Evolutionary conservation across 2,329 filamentous ascomycete genomes (phyloP).

Genomic region (Raffaelea deltoideospora): DNA sequence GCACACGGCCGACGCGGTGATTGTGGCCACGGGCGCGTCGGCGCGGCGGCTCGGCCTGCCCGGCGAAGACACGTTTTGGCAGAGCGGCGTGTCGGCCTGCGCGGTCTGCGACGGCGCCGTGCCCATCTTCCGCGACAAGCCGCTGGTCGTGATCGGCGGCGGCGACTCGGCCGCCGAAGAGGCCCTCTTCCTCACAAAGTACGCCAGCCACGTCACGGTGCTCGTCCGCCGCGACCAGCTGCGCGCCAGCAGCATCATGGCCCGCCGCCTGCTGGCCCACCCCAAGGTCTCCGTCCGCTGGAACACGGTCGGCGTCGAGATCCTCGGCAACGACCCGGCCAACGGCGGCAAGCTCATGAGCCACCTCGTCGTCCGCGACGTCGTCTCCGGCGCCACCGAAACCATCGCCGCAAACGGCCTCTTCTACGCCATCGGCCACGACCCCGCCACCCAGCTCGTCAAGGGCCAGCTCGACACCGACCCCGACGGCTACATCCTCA

Average conservation of each 20-base stretch:
- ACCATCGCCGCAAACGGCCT: conserved; percentile 81
- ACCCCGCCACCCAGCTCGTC: conserved; percentile 80
- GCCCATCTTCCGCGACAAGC: conserved; percentile 95
- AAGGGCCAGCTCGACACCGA: conserved; percentile 79
- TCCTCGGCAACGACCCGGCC: conserved; percentile 70
- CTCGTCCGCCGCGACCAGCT: conserved; percentile 79
- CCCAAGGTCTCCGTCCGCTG: conserved; percentile 85
- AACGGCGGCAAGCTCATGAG: too few relatives aligned
- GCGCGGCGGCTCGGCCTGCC: conserved; percentile 67
- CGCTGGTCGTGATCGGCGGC: conserved; percentile 86
- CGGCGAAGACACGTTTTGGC: conserved; percentile 94
- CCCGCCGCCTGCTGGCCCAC: conserved; percentile 63
- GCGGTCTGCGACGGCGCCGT: conserved; percentile 95
- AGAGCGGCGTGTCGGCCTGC: conserved; percentile 89
- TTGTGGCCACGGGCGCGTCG: conserved; percentile 90
- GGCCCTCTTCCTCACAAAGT: conserved; percentile 94
- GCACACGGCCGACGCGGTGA: conserved; percentile 81
- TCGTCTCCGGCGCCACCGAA: conserved; percentile 59
- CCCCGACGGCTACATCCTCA: conserved; percentile 79
- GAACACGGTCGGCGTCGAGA: conserved; percentile 67
- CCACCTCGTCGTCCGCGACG: conserved; percentile 71
- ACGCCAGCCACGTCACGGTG: conserved; percentile 87
- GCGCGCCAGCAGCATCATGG: conserved; percentile 84
- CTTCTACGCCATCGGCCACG: conserved; percentile 95
- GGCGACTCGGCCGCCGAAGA: conserved; percentile 96